phyloP scores from a whole-genome alignment of 768 basidiomycete genomes.

The Podaxis sp. region DNA sequence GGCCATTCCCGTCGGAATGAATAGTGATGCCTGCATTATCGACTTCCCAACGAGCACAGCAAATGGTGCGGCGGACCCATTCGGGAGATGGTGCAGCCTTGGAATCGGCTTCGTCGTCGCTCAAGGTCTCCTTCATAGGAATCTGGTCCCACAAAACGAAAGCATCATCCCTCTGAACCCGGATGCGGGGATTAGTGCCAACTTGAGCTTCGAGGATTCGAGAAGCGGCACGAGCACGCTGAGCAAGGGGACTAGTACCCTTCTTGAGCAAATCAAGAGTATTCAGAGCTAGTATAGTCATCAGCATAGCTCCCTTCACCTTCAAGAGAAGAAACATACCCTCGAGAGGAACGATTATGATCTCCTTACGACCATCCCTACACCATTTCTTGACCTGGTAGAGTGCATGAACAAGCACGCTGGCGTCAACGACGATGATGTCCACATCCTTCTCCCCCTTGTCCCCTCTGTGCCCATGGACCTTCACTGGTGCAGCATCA shows the following conservation, averaged over 20 bases:
- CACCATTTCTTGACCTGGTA: slow-evolving; percentile 84
- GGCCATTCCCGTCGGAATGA: slow-evolving; percentile 3
- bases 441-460: slow-evolving; percentile 56
- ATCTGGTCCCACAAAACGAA: slow-evolving; percentile 83
- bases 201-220: slow-evolving; percentile 88
- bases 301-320: neutral
- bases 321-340: slow-evolving; percentile 46
- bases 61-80: slow-evolving; percentile 83
- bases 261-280: slow-evolving; percentile 94
- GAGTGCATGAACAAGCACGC: slow-evolving; percentile 76
- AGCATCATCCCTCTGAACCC: slow-evolving; percentile 80
- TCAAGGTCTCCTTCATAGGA: slow-evolving; percentile 34
- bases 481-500: neutral
- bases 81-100: slow-evolving; percentile 56
- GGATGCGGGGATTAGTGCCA: slow-evolving; percentile 77
- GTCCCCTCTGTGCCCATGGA: slow-evolving; percentile 19
- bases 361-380: slow-evolving; percentile 70
- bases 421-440: slow-evolving; percentile 77
- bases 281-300: slow-evolving; percentile 63
- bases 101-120: slow-evolving; percentile 27
- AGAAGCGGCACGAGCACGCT: slow-evolving; percentile 83
- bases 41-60: slow-evolving; percentile 77
- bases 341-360: slow-evolving; percentile 85
- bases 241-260: slow-evolving; percentile 73
- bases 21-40: slow-evolving; percentile 43